Evolutionary conservation across 2,329 filamentous ascomycete genomes (phyloP).

Genomic region (Stagonosporopsis tanaceti): DNA sequence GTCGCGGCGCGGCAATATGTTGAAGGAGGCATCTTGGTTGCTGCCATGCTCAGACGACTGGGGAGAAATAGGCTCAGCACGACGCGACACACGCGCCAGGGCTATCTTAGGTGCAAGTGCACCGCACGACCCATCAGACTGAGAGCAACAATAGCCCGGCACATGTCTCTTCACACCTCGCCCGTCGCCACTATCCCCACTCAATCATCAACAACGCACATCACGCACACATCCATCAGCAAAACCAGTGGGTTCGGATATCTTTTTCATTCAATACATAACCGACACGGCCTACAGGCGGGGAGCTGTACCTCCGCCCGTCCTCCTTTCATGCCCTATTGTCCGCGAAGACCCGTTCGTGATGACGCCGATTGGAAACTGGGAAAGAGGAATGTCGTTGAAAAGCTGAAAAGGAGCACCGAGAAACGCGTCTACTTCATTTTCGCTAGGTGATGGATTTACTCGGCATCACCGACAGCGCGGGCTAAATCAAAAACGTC

Average conservation of each 20-base stretch:
- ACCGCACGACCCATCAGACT: background rate
- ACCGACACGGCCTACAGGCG: constrained; percentile 39
- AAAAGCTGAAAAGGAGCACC: constrained; percentile 41
- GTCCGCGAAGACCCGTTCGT: constrained; percentile 44
- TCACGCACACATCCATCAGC: background rate
- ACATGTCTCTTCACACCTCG: background rate
- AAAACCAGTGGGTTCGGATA: constrained; percentile 30
- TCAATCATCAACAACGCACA: constrained; percentile 1
- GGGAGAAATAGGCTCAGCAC: background rate
- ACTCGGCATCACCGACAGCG: constrained; percentile 48
- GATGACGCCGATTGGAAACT: constrained; percentile 46
- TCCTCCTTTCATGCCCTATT: constrained; percentile 43
- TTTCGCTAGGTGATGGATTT: constrained; percentile 35
- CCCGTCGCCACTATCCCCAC: background rate
- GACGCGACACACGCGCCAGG: background rate
- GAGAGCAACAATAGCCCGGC: background rate
- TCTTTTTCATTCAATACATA: constrained; percentile 49
- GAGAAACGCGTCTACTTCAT: constrained; percentile 36
- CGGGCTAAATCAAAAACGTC: constrained; percentile 40
- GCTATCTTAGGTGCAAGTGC: background rate
- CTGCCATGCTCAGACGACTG: background rate
- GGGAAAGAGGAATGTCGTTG: constrained; percentile 47
- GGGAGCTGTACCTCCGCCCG: constrained; percentile 37
- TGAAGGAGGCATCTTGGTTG: background rate
- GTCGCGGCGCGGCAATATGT: background rate